phyloP scores from a whole-genome alignment of 108 stramenopile genomes.

The Mayamaea pseudoterrestris region DNA sequence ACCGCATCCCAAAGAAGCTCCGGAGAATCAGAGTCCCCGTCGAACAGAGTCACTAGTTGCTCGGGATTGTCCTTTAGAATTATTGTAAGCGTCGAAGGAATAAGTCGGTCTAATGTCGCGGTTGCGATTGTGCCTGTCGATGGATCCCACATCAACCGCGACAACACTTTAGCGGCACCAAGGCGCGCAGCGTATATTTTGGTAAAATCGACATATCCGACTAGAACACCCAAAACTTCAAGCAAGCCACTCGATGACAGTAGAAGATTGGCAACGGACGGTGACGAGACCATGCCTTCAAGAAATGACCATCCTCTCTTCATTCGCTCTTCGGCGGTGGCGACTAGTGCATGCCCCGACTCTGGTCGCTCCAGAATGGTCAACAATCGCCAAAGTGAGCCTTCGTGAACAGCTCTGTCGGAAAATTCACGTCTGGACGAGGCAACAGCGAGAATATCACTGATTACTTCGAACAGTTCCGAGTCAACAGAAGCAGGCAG shows the following conservation, averaged over 20 bases:
- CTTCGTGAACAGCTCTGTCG: slow-evolving; percentile 24
- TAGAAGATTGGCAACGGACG: slow-evolving; percentile 33
- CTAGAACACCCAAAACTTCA: slow-evolving; percentile 48
- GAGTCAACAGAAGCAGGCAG: slow-evolving; percentile 33
- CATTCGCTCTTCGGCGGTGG: too few species aligned
- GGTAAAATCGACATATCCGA: slow-evolving; percentile 38
- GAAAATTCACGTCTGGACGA: slow-evolving; percentile 48
- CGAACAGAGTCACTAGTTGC: slow-evolving; percentile 42
- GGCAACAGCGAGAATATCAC: slow-evolving; percentile 35
- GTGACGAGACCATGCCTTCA: slow-evolving; percentile 42
- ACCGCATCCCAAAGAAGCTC: slow-evolving; percentile 69
- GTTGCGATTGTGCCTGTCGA: slow-evolving; percentile 29
- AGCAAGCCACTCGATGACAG: slow-evolving; percentile 41
- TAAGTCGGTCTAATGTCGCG: slow-evolving; percentile 15
- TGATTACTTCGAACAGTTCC: slow-evolving; percentile 38
- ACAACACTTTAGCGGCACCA: slow-evolving; percentile 47
- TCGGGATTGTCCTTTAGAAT: slow-evolving; percentile 44
- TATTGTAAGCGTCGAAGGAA: slow-evolving; percentile 30
- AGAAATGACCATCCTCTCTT: slow-evolving; percentile 36
- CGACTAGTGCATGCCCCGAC: too few species aligned
- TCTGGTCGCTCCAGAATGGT: slow-evolving; percentile 35
- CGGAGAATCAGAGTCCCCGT: slow-evolving; percentile 54
- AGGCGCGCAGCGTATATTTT: slow-evolving; percentile 31
- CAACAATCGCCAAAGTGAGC: slow-evolving; percentile 38
- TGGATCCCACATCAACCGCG: slow-evolving; percentile 52